phyloP scores from a whole-genome alignment of 2,329 filamentous ascomycete genomes.

The Monascus ruber region DNA sequence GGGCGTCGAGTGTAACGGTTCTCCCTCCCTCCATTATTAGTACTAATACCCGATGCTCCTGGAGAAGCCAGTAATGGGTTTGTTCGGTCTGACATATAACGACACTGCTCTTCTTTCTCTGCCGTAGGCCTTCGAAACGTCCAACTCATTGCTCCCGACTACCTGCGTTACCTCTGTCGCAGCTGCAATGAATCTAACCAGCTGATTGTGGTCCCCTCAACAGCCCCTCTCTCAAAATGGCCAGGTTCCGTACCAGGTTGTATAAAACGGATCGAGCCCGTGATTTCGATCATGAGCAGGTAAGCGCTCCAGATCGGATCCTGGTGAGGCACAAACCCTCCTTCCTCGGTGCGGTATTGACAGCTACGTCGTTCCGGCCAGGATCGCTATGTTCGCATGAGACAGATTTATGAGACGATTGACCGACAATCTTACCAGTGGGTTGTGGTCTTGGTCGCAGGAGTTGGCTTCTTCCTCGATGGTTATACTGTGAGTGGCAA shows the following conservation, averaged over 20 bases:
- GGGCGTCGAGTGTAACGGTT: too few relatives aligned
- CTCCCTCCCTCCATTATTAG: too few relatives aligned
- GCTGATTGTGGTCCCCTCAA: too few relatives aligned
- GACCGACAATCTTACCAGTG: constrained; percentile 33
- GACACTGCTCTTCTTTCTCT: too few relatives aligned
- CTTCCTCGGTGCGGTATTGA: neutral
- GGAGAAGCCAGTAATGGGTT: too few relatives aligned
- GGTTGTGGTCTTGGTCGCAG: constrained; percentile 36
- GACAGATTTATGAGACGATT: constrained; percentile 35
- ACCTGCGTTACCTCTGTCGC: too few relatives aligned
- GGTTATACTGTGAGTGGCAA: constrained; percentile 27
- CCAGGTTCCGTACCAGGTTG: constrained; percentile 23
- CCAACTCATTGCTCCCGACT: too few relatives aligned
- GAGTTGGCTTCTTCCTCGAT: constrained; percentile 41
- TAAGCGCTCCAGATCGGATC: constrained; percentile 4
- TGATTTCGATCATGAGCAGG: constrained; percentile 35
- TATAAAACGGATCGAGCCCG: constrained; percentile 34
- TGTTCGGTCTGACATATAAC: too few relatives aligned
- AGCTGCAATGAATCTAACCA: too few relatives aligned
- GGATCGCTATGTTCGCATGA: constrained; percentile 33
- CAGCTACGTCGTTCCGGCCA: constrained; percentile 5
- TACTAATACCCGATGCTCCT: too few relatives aligned
- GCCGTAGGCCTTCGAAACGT: too few relatives aligned
- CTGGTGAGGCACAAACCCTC: neutral
- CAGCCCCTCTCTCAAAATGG: constrained; percentile 11